Conservation (phyloP, 2,329 filamentous ascomycete genomes). For the Paracorniculantispora psalliotae region DNA sequence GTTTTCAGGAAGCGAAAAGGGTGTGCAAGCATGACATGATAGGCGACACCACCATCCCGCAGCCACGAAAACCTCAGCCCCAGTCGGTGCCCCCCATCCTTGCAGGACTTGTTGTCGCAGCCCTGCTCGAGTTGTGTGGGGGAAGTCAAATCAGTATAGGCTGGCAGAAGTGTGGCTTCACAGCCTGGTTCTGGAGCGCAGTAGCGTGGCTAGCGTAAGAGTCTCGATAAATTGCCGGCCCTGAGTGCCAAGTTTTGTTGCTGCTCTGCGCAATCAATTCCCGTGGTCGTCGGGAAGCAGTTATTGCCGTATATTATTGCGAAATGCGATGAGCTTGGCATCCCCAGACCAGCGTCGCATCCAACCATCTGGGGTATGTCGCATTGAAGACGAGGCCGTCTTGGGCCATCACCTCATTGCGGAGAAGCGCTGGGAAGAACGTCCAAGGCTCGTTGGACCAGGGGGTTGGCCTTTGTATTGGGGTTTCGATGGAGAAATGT, state of each 20-base stretch:
- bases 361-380: conserved; percentile 2
- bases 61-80: neutral
- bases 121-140: conserved; percentile 3
- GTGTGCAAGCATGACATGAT: neutral
- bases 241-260: neutral
- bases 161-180: neutral
- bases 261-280: too few species aligned
- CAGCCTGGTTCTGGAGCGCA: neutral
- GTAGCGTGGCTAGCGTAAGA: neutral
- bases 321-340: neutral
- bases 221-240: neutral
- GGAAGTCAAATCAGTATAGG: neutral
- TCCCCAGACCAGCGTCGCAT: conserved; percentile 1
- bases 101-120: neutral
- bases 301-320: neutral
- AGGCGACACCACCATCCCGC: neutral
- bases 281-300: neutral
- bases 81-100: neutral
- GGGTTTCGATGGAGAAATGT: neutral
- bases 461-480: neutral
- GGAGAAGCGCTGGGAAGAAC: neutral
- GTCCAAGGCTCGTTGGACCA: neutral
- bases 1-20: neutral
- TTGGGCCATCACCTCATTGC: neutral
- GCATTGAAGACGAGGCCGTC: neutral